These are phyloP conservation scores for Penicillium sp. DNA, from an alignment of 2,329 filamentous ascomycete species.

Conservation along the genomic window DNA sequence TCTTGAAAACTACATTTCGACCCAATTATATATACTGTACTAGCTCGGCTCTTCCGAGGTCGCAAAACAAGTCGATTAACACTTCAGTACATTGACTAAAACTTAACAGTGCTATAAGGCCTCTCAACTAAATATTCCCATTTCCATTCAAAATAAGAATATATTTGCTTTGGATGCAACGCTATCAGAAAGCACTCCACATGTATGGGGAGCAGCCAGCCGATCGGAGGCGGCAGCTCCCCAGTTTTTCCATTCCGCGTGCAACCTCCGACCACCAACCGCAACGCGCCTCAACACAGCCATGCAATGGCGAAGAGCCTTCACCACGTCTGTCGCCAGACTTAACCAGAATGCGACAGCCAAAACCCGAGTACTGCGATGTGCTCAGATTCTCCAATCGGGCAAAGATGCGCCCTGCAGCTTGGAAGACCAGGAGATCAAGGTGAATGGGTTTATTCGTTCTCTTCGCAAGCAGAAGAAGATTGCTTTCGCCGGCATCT, in stretches of 20 bases:
- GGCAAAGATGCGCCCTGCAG: conserved; percentile 27
- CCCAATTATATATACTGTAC: not conserved
- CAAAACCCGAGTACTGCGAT: conserved; percentile 30
- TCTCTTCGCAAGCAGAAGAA: conserved; percentile 85
- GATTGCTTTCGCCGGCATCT: conserved; percentile 78
- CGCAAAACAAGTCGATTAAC: no score
- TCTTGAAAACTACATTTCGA: not conserved
- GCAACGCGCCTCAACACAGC: conserved; percentile 19
- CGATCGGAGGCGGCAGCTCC: conserved; percentile 1
- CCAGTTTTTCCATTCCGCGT: conserved; percentile 14
- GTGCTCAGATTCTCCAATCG: conserved; percentile 39
- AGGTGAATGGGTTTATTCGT: conserved; percentile 76
- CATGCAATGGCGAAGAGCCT: conserved; percentile 45
- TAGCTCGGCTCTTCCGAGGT: no score
- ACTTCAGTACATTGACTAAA: no score
- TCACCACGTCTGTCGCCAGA: conserved; percentile 38
- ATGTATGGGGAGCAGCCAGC: not conserved
- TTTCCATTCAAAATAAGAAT: no score
- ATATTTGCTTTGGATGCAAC: no score
- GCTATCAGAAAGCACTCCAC: not conserved
- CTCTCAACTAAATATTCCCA: no score
- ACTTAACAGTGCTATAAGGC: no score
- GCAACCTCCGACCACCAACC: conserved; percentile 16
- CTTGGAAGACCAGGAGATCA: conserved; percentile 47
- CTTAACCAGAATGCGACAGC: conserved; percentile 26